Percentiles rank a stretch among this genome's conserved stretches.
Conservation (phyloP, 2,329 filamentous ascomycete genomes). For the Tolypocladium guangdongense region DNA sequence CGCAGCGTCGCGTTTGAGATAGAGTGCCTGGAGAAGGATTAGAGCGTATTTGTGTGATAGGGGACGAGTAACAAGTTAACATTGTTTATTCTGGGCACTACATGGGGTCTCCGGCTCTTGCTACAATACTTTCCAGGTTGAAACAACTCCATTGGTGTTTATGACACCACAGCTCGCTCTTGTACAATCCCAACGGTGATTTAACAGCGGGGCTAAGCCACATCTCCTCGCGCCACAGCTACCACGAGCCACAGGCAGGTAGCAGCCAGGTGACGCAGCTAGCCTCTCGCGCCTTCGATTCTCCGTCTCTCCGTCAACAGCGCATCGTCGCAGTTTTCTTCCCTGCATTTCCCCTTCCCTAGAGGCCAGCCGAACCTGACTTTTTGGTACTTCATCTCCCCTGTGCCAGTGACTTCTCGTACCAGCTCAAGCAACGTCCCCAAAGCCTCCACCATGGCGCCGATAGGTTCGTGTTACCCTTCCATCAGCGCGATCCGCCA, state of each 20-base stretch:
- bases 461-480: slow-evolving; percentile 35
- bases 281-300: background rate
- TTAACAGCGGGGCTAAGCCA: background rate
- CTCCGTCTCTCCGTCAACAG: background rate
- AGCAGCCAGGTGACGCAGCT: background rate
- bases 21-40: too few species aligned
- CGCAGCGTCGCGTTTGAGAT: too few species aligned
- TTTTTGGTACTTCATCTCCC: background rate
- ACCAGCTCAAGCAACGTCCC: background rate
- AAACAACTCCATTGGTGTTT: background rate
- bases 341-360: background rate
- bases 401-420: background rate
- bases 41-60: background rate
- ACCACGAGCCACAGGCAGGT: background rate
- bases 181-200: too few species aligned
- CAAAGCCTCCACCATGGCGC: slow-evolving; percentile 32
- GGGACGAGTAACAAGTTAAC: background rate
- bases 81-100: background rate
- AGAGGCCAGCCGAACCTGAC: slow-evolving; percentile 4
- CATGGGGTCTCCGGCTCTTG: background rate
- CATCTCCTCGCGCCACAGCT: background rate
- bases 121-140: too few species aligned
- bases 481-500: slow-evolving; percentile 2
- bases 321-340: background rate
- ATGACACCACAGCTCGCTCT: background rate